Evolutionary conservation across 345 rosid genomes (phyloP).

Genomic region (Bruguiera gymnorhiza): DNA sequence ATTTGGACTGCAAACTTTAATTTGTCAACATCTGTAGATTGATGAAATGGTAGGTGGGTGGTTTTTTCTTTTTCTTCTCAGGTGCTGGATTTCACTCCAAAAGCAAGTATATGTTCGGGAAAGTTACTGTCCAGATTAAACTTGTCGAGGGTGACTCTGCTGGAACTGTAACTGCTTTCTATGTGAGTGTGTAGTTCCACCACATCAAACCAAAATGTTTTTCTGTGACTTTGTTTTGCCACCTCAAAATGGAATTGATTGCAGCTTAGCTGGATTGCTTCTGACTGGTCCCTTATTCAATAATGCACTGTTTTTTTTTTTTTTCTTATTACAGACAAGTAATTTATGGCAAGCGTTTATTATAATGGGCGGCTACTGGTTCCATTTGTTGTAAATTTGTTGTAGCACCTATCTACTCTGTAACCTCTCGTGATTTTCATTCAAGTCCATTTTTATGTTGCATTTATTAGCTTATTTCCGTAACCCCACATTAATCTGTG

Average conservation of each 20-base stretch:
- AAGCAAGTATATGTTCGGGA: conserved; percentile 88
- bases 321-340: neutral
- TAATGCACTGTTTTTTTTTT: conserved; percentile 1
- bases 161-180: conserved; percentile 97
- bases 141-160: conserved; percentile 99
- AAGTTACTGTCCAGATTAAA: conserved; percentile 82
- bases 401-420: conserved; percentile 3
- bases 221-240: too few relatives aligned
- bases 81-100: conserved; percentile 96
- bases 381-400: neutral
- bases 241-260: conserved; percentile 7
- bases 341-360: conserved; percentile 13
- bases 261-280: conserved; percentile 17
- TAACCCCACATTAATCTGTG: conserved; percentile 1
- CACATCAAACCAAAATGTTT: neutral
- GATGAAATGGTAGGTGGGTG: neutral
- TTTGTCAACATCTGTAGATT: neutral
- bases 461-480: neutral
- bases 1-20: too few relatives aligned
- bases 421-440: conserved; percentile 20
- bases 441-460: neutral
- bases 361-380: neutral
- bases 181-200: conserved; percentile 43
- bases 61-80: conserved; percentile 19
- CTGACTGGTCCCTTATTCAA: conserved; percentile 2